Conservation (phyloP, 208 protist species). For the Endotrypanum monterogeii region DNA sequence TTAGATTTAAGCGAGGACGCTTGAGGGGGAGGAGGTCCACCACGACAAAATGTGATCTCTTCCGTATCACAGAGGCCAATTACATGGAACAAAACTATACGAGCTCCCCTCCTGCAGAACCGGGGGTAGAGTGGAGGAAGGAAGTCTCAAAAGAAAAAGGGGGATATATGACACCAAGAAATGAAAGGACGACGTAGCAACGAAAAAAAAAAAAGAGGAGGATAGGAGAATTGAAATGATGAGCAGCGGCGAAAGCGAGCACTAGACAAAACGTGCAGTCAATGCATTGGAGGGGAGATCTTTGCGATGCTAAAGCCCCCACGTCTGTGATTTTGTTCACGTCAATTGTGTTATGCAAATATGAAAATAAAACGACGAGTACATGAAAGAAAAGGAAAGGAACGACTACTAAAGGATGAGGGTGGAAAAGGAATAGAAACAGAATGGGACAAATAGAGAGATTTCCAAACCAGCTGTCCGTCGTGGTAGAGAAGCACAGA, state of each 20-base stretch:
- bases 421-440: slow-evolving; percentile 15
- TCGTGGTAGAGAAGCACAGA: background rate
- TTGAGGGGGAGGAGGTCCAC: no score
- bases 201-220: background rate
- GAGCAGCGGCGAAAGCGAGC: background rate
- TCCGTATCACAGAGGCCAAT: background rate
- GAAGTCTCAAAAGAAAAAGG: no score
- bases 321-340: background rate
- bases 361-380: background rate
- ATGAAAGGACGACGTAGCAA: background rate
- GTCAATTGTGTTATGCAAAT: background rate
- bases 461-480: background rate
- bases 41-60: background rate
- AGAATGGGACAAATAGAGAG: background rate
- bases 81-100: background rate
- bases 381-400: background rate
- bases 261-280: background rate
- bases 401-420: slow-evolving; percentile 3
- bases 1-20: background rate
- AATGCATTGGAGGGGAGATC: background rate
- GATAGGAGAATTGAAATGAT: background rate
- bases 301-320: background rate
- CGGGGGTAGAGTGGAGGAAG: background rate
- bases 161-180: background rate
- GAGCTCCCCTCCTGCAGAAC: background rate